Base-by-base conservation (phyloP, 2,329 filamentous ascomycete species). In the Thielaviopsis cerberus region DNA sequence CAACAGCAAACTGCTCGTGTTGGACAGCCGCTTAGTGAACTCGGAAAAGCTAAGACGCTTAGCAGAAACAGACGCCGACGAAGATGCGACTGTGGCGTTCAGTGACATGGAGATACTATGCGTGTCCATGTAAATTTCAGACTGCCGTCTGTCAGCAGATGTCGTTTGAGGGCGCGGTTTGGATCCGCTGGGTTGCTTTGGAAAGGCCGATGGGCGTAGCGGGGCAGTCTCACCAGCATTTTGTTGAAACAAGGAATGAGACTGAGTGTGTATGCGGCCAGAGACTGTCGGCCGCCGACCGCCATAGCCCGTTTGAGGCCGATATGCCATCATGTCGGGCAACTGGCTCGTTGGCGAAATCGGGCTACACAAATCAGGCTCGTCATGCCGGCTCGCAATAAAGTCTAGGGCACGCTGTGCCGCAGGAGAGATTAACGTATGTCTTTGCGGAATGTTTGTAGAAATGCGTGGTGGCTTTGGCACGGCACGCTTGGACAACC, bases 31-130 rank as follows among this genome's bases (percentile, higher is more conserved):
- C 66, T 78, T 79, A 53, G 78, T 76, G 62, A 81, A 79, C 57
- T 83, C 80, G 63, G 74, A 77, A 63, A 83, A 80, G 69, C 77
- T 81, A 58, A 80, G 72, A 61, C 77, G 73, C 69, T 81, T 82
- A 53, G 70, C 69, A 65, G 76, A 80, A 54, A 51, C 57, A 20
- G 41, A 48, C 15, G 41, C 41, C 41, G 41, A 48, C 37, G 17
- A 48, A 25, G 24, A n/a, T 30, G 17, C 45, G 22, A 20, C 54
- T 11, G 22, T 45, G 7, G 30, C 17, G 8, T 51, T 53, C 17
- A 51, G 13, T 2, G 25, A 15, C 25, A 41, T 59, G 26, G 53
- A n/a, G 20, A 55, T 59, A 22, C 41, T 55, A 45, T 59, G 7
- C 10, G 20, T 23, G 27, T 53, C 51, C 25, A 53, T 53, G 10